Conservation (phyloP, 2,329 filamentous ascomycete genomes). For the Fusarium nelsonii region DNA sequence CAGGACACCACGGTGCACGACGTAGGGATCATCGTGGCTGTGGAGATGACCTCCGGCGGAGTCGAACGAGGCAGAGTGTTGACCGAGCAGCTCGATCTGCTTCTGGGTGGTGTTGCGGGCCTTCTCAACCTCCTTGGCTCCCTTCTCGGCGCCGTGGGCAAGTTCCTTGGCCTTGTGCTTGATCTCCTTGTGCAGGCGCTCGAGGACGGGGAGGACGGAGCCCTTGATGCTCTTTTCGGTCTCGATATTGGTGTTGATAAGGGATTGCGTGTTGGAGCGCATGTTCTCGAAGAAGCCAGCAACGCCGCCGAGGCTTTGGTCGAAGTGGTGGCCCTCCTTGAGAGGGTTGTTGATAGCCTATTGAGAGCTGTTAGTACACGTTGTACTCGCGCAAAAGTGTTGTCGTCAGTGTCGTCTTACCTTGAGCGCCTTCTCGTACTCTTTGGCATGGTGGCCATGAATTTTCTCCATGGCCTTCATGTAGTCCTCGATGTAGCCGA, state of each 20-base stretch:
- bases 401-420: conserved; percentile 49
- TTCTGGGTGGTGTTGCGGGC: conserved; percentile 88
- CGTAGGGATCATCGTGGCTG: conserved; percentile 85
- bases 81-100: conserved; percentile 92
- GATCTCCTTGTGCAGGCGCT: conserved; percentile 93
- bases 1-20: conserved; percentile 83
- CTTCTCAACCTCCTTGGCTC: conserved; percentile 92
- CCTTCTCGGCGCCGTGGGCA: conserved; percentile 81
- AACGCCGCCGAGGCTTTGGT: conserved; percentile 87
- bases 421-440: conserved; percentile 96
- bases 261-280: conserved; percentile 88
- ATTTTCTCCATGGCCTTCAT: conserved; percentile 86
- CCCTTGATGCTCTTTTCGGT: conserved; percentile 92
- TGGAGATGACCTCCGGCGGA: conserved; percentile 78
- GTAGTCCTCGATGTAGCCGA: conserved; percentile 92
- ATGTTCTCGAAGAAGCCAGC: conserved; percentile 95
- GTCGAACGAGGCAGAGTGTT: conserved; percentile 84
- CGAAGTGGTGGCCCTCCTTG: conserved; percentile 92
- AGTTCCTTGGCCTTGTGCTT: conserved; percentile 97
- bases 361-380: conserved; percentile 14
- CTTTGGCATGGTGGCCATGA: conserved; percentile 86
- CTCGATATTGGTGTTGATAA: conserved; percentile 89
- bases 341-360: conserved; percentile 87
- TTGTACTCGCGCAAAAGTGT: neutral
- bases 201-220: conserved; percentile 86